A percentile compares a stretch with the other conserved stretches of the same genome.
phyloP scores from a whole-genome alignment of 2,329 filamentous ascomycete species.

The Aureobasidium sp. region DNA sequence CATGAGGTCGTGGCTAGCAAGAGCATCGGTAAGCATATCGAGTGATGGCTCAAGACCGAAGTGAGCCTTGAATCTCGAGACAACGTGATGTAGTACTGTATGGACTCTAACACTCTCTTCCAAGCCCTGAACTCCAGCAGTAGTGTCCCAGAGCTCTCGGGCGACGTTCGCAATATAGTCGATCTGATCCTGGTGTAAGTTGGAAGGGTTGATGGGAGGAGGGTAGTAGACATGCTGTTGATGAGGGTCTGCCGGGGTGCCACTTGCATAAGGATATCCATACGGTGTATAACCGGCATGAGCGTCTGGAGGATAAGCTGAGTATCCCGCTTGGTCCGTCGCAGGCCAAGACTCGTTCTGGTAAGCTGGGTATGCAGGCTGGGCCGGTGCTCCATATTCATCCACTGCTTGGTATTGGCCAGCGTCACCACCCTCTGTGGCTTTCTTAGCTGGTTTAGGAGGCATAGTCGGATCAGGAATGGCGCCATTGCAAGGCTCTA shows the following conservation, averaged over 20 bases:
- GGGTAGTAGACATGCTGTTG: background rate
- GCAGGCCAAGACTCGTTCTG: background rate
- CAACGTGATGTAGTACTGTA: constrained; percentile 57
- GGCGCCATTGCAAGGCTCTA: constrained; percentile 37
- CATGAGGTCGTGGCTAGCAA: constrained; percentile 36
- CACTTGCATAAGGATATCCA: background rate
- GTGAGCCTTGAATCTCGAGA: constrained; percentile 49
- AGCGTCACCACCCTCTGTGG: background rate
- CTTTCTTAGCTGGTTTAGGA: background rate
- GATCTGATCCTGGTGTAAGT: constrained; percentile 8
- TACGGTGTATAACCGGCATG: background rate
- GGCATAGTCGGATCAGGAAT: constrained; percentile 5
- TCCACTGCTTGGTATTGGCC: background rate
- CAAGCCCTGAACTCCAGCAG: constrained; percentile 54
- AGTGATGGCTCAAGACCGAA: constrained; percentile 54
- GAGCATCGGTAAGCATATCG: constrained; percentile 45
- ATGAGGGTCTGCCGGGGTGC: background rate
- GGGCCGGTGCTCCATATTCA: background rate
- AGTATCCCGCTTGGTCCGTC: background rate
- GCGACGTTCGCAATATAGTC: constrained; percentile 45
- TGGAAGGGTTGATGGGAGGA: background rate
- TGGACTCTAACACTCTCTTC: constrained; percentile 57
- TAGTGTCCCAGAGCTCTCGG: constrained; percentile 56
- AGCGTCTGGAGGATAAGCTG: background rate
- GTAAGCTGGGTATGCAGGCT: background rate